Percentiles rank a stretch among this genome's conserved stretches.
Conservation (phyloP, 169 alveolate species). For the Plasmodium fragile region DNA sequence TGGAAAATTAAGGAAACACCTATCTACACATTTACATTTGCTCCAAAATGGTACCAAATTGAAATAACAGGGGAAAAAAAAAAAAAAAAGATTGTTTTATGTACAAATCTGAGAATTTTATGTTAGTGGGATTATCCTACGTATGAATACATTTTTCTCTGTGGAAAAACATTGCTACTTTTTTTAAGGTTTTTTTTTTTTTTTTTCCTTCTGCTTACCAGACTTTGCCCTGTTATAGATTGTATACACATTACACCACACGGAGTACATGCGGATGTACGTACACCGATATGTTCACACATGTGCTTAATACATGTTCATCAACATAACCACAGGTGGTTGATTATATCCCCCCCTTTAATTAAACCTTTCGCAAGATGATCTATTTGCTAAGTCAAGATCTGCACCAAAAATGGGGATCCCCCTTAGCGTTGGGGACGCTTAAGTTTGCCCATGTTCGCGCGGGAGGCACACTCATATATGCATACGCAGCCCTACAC, state of each 20-base stretch:
- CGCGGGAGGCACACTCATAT: not conserved
- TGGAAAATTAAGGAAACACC: not conserved
- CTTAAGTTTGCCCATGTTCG: not conserved
- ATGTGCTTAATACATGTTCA: not conserved
- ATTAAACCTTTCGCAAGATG: not conserved
- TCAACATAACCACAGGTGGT: not conserved
- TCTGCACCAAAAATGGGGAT: not conserved
- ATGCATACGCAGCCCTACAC: not conserved
- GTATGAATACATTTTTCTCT: not conserved
- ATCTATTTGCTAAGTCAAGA: not conserved
- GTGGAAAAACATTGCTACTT: not conserved
- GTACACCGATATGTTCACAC: not conserved
- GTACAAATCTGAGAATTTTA: not conserved
- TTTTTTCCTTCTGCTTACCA: not conserved
- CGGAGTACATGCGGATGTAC: not conserved
- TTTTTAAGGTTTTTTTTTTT: not conserved
- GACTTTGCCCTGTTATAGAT: not conserved
- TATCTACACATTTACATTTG: not conserved
- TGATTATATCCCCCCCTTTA: not conserved
- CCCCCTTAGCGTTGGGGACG: not conserved
- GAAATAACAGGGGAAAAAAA: not conserved
- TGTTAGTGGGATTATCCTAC: not conserved
- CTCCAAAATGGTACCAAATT: not conserved
- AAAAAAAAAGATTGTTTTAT: not conserved
- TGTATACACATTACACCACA: not conserved